Percentiles rank a stretch among this genome's conserved stretches.
Conservation (phyloP, 2,329 filamentous ascomycete genomes). For the Macrophomina tecta region DNA sequence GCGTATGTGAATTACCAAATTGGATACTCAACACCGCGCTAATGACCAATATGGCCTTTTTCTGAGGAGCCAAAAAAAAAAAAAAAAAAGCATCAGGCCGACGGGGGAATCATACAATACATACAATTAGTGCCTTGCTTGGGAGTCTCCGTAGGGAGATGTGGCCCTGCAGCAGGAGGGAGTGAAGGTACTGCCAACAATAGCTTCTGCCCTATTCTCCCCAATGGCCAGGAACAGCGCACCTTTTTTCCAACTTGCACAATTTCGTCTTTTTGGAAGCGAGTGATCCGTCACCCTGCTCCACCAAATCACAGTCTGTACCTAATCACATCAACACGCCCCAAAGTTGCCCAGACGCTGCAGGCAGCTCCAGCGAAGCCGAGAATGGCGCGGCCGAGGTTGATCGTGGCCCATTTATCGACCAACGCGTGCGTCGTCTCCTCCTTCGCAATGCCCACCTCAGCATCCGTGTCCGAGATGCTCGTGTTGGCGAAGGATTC, state of each 20-base stretch:
- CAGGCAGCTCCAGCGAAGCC: constrained; percentile 32
- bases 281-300: background rate
- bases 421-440: constrained; percentile 60
- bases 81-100: background rate
- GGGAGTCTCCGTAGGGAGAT: no score
- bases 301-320: constrained; percentile 5
- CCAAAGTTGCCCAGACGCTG: constrained; percentile 37
- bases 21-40: no score
- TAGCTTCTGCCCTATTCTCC: no score
- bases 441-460: constrained; percentile 44
- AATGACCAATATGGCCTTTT: no score
- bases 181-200: no score
- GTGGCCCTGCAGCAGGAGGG: no score
- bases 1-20: no score
- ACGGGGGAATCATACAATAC: background rate
- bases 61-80: background rate
- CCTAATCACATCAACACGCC: constrained; percentile 24
- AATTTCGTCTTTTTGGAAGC: background rate
- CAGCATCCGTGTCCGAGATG: constrained; percentile 47
- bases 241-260: no score
- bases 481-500: constrained; percentile 34
- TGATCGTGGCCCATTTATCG: constrained; percentile 62
- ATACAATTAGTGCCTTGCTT: background rate
- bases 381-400: constrained; percentile 53
- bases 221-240: no score